phyloP scores from a whole-genome alignment of 805 yeast genomes.

The Pichia exigua region DNA sequence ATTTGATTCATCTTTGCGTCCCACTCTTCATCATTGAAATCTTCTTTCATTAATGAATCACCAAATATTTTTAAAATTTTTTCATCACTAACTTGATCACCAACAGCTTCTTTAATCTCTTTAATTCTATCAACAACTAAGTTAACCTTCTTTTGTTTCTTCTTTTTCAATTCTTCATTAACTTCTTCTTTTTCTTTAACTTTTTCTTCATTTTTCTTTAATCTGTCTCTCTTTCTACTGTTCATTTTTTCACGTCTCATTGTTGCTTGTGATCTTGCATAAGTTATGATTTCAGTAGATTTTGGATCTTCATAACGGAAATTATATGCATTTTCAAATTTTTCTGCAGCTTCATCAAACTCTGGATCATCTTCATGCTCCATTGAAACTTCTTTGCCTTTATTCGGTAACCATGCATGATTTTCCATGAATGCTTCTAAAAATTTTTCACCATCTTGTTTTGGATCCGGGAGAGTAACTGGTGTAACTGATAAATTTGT shows the following conservation, averaged over 20 bases:
- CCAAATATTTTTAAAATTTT: constrained; percentile 60
- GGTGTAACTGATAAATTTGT: constrained; percentile 14
- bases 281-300: constrained; percentile 84
- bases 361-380: constrained; percentile 68
- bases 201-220: constrained; percentile 51
- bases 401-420: constrained; percentile 85
- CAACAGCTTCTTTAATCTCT: constrained; percentile 60
- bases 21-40: constrained; percentile 89
- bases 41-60: constrained; percentile 71
- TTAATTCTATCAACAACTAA: constrained; percentile 65
- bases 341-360: constrained; percentile 86
- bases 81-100: constrained; percentile 53
- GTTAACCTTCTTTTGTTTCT: constrained; percentile 69
- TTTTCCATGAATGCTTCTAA: constrained; percentile 61
- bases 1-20: constrained; percentile 76
- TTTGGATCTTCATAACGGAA: constrained; percentile 91
- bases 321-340: constrained; percentile 87
- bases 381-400: constrained; percentile 40
- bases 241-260: constrained; percentile 72
- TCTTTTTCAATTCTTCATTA: constrained; percentile 56
- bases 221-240: constrained; percentile 76
- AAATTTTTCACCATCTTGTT: constrained; percentile 55
- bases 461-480: constrained; percentile 58
- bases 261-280: constrained; percentile 92
- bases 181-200: constrained; percentile 44